These are phyloP conservation scores for Litsea cubeba DNA, from an alignment of 164 flowering plant genomes.

Conservation along the genomic window DNA sequence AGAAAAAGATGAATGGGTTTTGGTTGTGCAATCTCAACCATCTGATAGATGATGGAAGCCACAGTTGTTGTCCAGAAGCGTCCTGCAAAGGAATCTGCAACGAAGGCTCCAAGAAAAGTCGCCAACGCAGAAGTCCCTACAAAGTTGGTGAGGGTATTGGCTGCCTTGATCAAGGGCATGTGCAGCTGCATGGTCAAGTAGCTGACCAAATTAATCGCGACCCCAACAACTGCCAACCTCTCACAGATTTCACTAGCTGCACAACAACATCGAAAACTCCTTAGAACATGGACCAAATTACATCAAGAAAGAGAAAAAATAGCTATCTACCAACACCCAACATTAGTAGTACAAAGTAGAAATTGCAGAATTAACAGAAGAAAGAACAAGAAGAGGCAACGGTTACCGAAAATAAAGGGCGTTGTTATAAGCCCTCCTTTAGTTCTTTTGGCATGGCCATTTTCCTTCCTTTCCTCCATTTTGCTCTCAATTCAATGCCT, in stretches of 20 bases:
- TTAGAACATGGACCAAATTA: background rate
- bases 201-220: conserved; percentile 71
- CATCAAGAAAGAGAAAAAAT: background rate
- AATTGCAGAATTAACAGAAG: no score
- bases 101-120: conserved; percentile 78
- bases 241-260: conserved; percentile 84
- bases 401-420: conserved; percentile 83
- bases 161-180: conserved; percentile 82
- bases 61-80: conserved; percentile 86
- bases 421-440: conserved; percentile 68
- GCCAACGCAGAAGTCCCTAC: conserved; percentile 84
- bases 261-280: background rate
- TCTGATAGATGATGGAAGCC: conserved; percentile 74
- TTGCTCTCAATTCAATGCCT: background rate
- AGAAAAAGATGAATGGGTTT: background rate
- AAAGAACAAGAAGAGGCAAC: background rate
- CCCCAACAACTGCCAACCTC: conserved; percentile 93
- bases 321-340: background rate
- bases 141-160: conserved; percentile 89
- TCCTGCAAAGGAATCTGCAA: conserved; percentile 81
- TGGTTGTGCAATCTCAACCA: conserved; percentile 28
- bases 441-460: conserved; percentile 9
- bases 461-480: background rate
- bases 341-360: background rate
- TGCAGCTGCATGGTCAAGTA: conserved; percentile 78